Evolutionary conservation across 1,284 basidiomycete genomes (phyloP), one percentile per base, ranked within the genome.

Genomic region (Somion occarium): DNA sequence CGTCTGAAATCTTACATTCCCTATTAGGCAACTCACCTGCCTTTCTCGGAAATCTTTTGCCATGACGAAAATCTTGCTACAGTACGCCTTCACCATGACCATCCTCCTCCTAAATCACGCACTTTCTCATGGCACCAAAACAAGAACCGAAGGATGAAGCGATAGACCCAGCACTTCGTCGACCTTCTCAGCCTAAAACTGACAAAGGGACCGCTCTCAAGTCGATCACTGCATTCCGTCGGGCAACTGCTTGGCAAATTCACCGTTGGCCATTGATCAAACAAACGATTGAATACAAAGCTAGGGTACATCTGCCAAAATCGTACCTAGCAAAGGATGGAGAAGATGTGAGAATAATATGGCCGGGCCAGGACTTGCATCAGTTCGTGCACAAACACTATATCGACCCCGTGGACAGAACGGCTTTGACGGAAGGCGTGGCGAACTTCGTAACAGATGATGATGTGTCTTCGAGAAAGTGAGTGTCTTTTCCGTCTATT

Each of bases 371-470:
- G 24, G 71, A 73, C 56, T 48, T 75, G 48, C 73, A 74, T 55
- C 66, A 69, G 56, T 59, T 73, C 49, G 68, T 74, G 42, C 66
- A 71, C 53, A 56, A 61, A 38, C 58, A 70, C 49, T 74, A 74
- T 52, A 51, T 60, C 41, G 66, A 69, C 50, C 30, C 30, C 30
- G 55, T 64, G 24, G 51, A 52, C 4, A n/a, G 24, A 34, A 25
- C 3, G 24, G 25, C 20, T 12, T 15, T 42, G 59, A 63, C 25
- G 48, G 57, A 2, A 46, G 51, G 34, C 50, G 44, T 19, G 11
- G 38, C 47, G 7, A 74, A 74, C 50, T 74, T 65, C 48, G 73
- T 74, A 5, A 64, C 72, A 38, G 59, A 59, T 24, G 72, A 72
- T 52, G 53, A 62, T 5, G 57, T 74, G 7, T 52, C 63, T 13